Evolutionary conservation across 495 filamentous ascomycete genomes (phyloP).

Genomic region (Umbilicaria muhlenbergii): DNA sequence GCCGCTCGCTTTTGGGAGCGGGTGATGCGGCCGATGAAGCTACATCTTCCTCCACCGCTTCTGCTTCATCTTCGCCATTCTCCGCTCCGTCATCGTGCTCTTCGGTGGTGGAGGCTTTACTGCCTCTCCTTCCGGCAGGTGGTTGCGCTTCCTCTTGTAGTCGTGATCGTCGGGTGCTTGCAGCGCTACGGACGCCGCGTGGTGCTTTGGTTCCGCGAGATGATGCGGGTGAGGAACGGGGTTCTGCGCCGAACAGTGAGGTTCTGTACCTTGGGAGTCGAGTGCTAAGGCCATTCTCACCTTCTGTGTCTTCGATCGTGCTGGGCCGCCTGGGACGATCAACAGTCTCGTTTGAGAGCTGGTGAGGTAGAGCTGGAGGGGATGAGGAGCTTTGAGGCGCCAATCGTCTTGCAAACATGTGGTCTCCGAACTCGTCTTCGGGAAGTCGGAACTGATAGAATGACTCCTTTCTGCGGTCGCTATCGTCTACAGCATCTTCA

Average conservation of each 20-base stretch:
- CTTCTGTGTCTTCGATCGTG: constrained; percentile 37
- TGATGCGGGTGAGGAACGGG: constrained; percentile 32
- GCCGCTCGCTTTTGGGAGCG: no score
- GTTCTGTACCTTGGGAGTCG: constrained; percentile 1
- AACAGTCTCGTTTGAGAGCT: constrained; percentile 15
- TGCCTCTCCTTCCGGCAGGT: constrained; percentile 12
- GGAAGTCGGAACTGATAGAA: constrained; percentile 66
- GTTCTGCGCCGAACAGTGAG: constrained; percentile 19
- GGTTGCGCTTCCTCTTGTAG: constrained; percentile 26
- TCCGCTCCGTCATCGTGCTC: constrained; percentile 21
- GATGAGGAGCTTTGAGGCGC: constrained; percentile 44
- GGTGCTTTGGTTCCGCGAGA: constrained; percentile 28
- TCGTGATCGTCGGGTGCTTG: constrained; percentile 28
- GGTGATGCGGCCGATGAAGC: no score
- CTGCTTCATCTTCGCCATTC: constrained; percentile 22
- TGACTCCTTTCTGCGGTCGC: constrained; percentile 33
- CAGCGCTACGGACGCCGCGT: constrained; percentile 22
- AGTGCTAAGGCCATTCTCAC: constrained; percentile 15
- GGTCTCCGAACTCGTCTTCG: constrained; percentile 54
- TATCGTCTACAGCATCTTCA: constrained; percentile 45
- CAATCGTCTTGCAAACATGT: constrained; percentile 53
- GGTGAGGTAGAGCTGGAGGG: constrained; percentile 33
- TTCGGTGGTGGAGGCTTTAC: constrained; percentile 11
- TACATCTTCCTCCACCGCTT: constrained; percentile 19
- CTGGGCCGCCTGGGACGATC: constrained; percentile 27